Evolutionary conservation across 129 eudicot species (phyloP), one percentile per base, ranked within the genome.

Genomic region (Centella asiatica): DNA sequence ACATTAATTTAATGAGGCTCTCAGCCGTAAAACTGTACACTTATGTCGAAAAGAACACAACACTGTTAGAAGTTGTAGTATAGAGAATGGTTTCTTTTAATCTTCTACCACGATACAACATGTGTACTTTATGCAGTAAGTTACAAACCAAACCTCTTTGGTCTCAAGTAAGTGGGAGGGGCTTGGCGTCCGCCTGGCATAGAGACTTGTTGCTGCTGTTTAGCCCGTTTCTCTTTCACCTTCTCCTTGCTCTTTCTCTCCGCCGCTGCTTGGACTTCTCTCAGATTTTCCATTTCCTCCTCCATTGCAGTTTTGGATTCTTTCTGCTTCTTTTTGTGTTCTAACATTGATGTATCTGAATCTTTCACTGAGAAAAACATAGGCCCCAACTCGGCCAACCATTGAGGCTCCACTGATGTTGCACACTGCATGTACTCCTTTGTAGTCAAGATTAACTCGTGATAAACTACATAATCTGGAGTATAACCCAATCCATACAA

Each of bases 301-400:
- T 83, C 85, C 89, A 83, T 83, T 0, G 80, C 80, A 4, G 80
- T 72, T 14, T 83, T 83, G 59, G 80, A 81, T 55, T 83, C 75
- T 56, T 79, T 83, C 58, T 83, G 82, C 68, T 68, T 76, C 83
- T 83, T 79, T 63, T 76, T 79, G 23, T 79, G 85, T 58, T 79
- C 85, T 70, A 80, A 39, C 86, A 80, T 77, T 2, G 90, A 80
- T 6, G 86, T 77, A 44, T 84, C 90, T 4, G 90, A 80, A 27
- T 74, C 83, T 67, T 84, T 84, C 6, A 76, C 85, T 6, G 84
- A 79, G 28, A 74, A 84, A 54, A 80, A 84, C 83, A 76, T 80
- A 8, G 86, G 90, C 6, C 83, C 90, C 32, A 80, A 18, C 32
- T 84, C 83, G 2, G 78, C 79, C 58, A 84, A 28, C 89, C 85